Evolutionary conservation across 2,329 filamentous ascomycete genomes (phyloP).

Genomic region (Verticillium alfalfae): DNA sequence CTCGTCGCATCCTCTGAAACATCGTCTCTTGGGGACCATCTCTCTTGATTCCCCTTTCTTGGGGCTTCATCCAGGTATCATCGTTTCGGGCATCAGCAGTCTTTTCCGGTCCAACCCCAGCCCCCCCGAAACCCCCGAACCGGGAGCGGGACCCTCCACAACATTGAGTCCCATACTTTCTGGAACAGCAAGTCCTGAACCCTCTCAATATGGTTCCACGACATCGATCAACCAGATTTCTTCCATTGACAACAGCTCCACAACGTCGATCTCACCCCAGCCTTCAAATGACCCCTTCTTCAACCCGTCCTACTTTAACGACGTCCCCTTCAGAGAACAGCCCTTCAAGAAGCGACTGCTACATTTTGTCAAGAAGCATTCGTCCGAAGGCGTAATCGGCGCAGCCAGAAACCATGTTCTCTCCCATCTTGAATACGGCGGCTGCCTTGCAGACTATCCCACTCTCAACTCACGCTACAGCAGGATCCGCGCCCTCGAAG

Average conservation of each 20-base stretch:
- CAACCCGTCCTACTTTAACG: slow-evolving; percentile 72
- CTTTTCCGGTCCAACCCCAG: slow-evolving; percentile 54
- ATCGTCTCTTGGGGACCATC: slow-evolving; percentile 74
- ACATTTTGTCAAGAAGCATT: slow-evolving; percentile 80
- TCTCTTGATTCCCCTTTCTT: slow-evolving; percentile 84
- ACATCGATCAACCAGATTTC: slow-evolving; percentile 9
- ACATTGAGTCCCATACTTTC: slow-evolving; percentile 8
- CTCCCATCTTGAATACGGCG: slow-evolving; percentile 79
- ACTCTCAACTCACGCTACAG: slow-evolving; percentile 67
- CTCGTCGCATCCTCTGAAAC: slow-evolving; percentile 46
- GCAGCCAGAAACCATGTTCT: slow-evolving; percentile 70
- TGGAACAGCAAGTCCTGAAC: slow-evolving; percentile 13
- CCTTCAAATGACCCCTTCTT: slow-evolving; percentile 54
- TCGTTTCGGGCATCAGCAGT: slow-evolving; percentile 75
- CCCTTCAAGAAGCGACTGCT: slow-evolving; percentile 62
- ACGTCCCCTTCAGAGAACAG: slow-evolving; percentile 62
- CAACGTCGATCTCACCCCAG: not conserved
- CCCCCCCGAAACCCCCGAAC: slow-evolving; percentile 17
- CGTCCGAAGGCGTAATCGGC: slow-evolving; percentile 58
- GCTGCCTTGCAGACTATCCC: slow-evolving; percentile 71
- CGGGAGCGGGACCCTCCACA: slow-evolving; percentile 5
- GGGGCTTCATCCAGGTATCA: slow-evolving; percentile 82
- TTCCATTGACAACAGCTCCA: slow-evolving; percentile 2
- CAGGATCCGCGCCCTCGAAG: slow-evolving; percentile 65
- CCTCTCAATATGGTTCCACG: not conserved